phyloP scores from a whole-genome alignment of 2,329 filamentous ascomycete species.

The Apiospora marii region DNA sequence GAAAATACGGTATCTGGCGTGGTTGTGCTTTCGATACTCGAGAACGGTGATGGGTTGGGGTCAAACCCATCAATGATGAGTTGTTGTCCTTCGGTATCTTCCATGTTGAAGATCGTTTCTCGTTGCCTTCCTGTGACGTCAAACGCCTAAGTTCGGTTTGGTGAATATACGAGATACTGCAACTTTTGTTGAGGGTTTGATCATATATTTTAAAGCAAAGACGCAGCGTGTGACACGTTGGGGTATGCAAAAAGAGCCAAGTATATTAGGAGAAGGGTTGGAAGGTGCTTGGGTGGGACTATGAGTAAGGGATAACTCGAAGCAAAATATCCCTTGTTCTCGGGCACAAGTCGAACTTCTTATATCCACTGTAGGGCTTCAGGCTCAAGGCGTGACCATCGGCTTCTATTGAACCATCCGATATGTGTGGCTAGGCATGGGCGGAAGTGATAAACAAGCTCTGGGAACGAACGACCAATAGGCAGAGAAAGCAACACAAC shows the following conservation, averaged over 20 bases:
- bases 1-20: conserved; percentile 61
- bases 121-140: not conserved
- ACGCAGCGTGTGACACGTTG: not conserved
- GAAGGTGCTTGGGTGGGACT: not conserved
- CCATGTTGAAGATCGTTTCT: conserved; percentile 30
- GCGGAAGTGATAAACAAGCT: too few relatives aligned
- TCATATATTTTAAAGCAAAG: not conserved
- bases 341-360: not conserved
- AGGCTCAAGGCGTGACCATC: not conserved
- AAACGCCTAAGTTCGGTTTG: not conserved
- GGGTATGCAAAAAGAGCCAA: not conserved
- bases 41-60: conserved; percentile 45
- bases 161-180: not conserved
- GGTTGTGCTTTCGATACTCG: conserved; percentile 48
- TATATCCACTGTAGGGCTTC: not conserved
- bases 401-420: not conserved
- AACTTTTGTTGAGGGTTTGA: not conserved
- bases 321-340: not conserved
- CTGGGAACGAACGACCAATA: not conserved
- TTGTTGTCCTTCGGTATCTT: conserved; percentile 37
- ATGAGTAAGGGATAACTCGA: not conserved
- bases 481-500: not conserved
- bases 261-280: not conserved
- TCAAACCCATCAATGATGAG: conserved; percentile 44
- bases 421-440: not conserved